Conservation (phyloP, 306 rosid genomes). For the Malus sylvestris region DNA sequence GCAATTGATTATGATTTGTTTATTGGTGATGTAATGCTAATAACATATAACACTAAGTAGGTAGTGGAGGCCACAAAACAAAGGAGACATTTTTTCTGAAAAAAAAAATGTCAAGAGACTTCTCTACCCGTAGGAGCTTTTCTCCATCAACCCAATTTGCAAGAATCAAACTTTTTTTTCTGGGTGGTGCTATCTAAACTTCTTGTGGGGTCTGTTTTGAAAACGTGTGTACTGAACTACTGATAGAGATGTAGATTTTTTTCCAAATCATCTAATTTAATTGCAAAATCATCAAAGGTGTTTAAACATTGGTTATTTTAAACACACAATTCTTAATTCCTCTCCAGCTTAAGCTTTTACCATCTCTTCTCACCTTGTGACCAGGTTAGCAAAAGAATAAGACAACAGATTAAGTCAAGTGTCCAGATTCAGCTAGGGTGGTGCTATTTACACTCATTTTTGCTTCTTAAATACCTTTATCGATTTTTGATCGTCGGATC, state of each 20-base stretch:
- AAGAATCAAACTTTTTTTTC: neutral
- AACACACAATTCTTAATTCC: neutral
- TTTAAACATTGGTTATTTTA: neutral
- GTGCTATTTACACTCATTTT: too few relatives aligned
- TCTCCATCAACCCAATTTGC: neutral
- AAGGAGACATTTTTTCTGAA: neutral
- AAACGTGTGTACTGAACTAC: neutral
- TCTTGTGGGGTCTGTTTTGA: neutral
- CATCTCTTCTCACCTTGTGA: neutral
- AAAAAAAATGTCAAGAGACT: neutral
- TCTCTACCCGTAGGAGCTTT: neutral
- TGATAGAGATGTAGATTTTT: neutral
- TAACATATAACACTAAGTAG: slow-evolving; percentile 1
- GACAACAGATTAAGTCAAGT: neutral
- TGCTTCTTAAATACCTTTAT: too few relatives aligned
- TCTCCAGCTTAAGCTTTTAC: neutral
- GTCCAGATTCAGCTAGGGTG: neutral
- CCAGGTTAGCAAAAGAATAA: neutral
- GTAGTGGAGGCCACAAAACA: slow-evolving; percentile 13
- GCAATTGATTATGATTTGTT: neutral
- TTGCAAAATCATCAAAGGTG: neutral
- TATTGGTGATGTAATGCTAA: neutral
- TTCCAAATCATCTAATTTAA: neutral
- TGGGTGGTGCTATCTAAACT: too few relatives aligned
- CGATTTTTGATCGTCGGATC: accelerated